Evolutionary conservation across 2,329 filamentous ascomycete species (phyloP).

Genomic region (Ambrosiella xylebori): DNA sequence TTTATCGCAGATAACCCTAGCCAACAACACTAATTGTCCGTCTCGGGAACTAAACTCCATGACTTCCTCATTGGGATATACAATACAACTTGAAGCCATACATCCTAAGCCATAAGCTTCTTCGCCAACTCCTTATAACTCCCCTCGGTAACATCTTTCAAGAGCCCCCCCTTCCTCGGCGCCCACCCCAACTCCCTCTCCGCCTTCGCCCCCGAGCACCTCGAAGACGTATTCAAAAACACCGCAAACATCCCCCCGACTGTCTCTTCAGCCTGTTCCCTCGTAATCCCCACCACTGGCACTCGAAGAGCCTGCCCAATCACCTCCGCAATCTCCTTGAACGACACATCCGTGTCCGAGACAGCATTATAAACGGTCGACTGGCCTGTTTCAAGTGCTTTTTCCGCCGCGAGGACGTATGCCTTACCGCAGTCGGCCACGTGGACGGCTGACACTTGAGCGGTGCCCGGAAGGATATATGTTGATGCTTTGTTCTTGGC

Average conservation of each 20-base stretch:
- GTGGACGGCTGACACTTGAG: constrained; percentile 21
- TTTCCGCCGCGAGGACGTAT: constrained; percentile 23
- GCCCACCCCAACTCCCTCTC: constrained; percentile 23
- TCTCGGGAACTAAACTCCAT: no score
- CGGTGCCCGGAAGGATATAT: constrained; percentile 19
- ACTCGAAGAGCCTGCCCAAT: constrained; percentile 16
- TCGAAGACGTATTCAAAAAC: constrained; percentile 21
- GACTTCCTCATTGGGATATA: neutral
- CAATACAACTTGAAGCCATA: neutral
- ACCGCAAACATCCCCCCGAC: constrained; percentile 19
- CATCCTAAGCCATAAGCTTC: constrained; percentile 5
- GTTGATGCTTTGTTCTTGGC: constrained; percentile 17
- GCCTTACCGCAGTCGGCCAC: constrained; percentile 27
- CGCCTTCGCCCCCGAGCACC: constrained; percentile 22
- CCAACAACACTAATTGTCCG: no score
- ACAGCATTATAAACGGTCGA: constrained; percentile 23
- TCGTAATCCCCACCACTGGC: constrained; percentile 15
- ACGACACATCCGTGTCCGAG: constrained; percentile 19
- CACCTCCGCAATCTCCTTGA: constrained; percentile 17
- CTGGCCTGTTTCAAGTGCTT: constrained; percentile 20
- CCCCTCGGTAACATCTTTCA: constrained; percentile 20
- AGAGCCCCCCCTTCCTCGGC: constrained; percentile 19
- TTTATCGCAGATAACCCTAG: no score
- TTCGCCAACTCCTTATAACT: constrained; percentile 16
- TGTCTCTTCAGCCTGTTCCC: constrained; percentile 16